A percentile compares a stretch with the other conserved stretches of the same genome.
phyloP scores from a whole-genome alignment of 1,284 basidiomycete genomes.

The Ustilago crameri region DNA sequence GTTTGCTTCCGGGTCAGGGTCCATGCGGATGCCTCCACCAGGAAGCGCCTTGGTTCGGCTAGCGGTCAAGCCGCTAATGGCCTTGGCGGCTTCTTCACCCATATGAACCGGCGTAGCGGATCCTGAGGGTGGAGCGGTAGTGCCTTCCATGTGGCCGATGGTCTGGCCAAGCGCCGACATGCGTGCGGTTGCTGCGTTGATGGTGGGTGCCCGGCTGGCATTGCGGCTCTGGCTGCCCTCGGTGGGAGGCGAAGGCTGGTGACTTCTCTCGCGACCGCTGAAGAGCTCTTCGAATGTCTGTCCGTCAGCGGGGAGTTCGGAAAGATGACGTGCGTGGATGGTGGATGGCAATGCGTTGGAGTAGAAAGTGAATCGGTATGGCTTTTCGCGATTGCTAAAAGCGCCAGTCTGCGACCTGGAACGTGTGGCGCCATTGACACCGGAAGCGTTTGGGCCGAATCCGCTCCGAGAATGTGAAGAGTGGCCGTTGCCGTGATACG shows the following conservation, averaged over 20 bases:
- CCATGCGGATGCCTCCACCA: slow-evolving; percentile 62
- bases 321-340: slow-evolving; percentile 91
- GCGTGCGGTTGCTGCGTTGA: slow-evolving; percentile 38
- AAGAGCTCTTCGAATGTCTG: slow-evolving; percentile 95
- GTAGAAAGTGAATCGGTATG: slow-evolving; percentile 98
- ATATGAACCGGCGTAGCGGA: slow-evolving; percentile 52
- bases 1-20: slow-evolving; percentile 73
- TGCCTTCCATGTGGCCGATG: slow-evolving; percentile 53
- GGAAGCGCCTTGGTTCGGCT: slow-evolving; percentile 49
- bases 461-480: slow-evolving; percentile 31
- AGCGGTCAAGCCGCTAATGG: slow-evolving; percentile 31
- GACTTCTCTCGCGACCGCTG: slow-evolving; percentile 71
- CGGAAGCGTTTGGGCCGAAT: slow-evolving; percentile 11
- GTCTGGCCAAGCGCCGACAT: slow-evolving; percentile 39
- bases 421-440: slow-evolving; percentile 12
- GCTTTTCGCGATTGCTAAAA: slow-evolving; percentile 71
- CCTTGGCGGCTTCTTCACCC: slow-evolving; percentile 22
- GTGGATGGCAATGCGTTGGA: slow-evolving; percentile 91
- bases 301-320: slow-evolving; percentile 91
- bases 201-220: slow-evolving; percentile 47
- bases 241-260: slow-evolving; percentile 33
- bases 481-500: slow-evolving; percentile 55
- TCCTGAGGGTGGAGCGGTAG: slow-evolving; percentile 57
- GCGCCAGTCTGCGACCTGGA: slow-evolving; percentile 39
- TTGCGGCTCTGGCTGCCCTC: slow-evolving; percentile 46